These are phyloP conservation scores for Colletotrichum tabaci DNA, from an alignment of 2,329 filamentous ascomycete species.

Conservation along the genomic window DNA sequence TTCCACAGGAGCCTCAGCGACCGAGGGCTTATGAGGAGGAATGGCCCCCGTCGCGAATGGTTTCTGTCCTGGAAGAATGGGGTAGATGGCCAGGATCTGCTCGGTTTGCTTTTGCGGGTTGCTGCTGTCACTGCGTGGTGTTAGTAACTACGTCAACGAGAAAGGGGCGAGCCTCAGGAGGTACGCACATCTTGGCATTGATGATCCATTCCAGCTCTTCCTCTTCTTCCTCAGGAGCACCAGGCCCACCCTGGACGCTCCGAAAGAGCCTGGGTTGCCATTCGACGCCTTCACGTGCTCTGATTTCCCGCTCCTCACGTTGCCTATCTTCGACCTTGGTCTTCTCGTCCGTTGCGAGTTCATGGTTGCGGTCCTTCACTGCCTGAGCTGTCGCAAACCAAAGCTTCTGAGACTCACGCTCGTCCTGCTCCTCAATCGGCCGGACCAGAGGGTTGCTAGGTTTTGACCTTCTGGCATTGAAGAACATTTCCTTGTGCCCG, in stretches of 20 bases:
- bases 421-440: slow-evolving; percentile 87
- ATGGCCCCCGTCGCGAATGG: slow-evolving; percentile 68
- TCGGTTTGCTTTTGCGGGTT: slow-evolving; percentile 80
- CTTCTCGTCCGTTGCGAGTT: slow-evolving; percentile 93
- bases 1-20: slow-evolving; percentile 16
- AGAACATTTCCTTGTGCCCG: slow-evolving; percentile 89
- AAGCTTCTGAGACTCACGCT: slow-evolving; percentile 89
- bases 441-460: slow-evolving; percentile 81
- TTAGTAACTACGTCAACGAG: background rate
- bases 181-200: slow-evolving; percentile 83
- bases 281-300: slow-evolving; percentile 83
- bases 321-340: slow-evolving; percentile 96
- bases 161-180: background rate
- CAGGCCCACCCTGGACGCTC: slow-evolving; percentile 77
- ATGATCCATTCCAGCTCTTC: slow-evolving; percentile 97
- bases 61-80: slow-evolving; percentile 85
- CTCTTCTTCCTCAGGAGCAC: slow-evolving; percentile 82
- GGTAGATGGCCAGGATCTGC: slow-evolving; percentile 89
- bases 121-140: slow-evolving; percentile 68
- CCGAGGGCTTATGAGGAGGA: slow-evolving; percentile 57
- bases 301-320: slow-evolving; percentile 86
- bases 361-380: slow-evolving; percentile 88
- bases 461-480: slow-evolving; percentile 85
- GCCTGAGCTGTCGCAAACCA: slow-evolving; percentile 88
- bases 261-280: slow-evolving; percentile 94